Conservation (phyloP, 495 filamentous ascomycete genomes). For the Lichina pygmaea region DNA sequence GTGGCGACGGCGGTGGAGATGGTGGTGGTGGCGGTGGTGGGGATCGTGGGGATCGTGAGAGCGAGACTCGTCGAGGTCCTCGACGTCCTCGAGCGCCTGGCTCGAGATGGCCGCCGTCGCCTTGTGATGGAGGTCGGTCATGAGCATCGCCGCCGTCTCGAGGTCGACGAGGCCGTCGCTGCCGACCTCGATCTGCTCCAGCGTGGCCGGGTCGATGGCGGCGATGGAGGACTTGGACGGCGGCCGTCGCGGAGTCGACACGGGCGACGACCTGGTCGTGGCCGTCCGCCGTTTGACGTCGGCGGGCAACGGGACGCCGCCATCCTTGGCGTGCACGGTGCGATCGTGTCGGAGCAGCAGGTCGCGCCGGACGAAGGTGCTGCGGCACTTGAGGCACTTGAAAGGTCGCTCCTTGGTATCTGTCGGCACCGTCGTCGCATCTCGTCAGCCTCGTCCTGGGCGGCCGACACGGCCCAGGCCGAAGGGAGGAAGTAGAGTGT, state of each 20-base stretch:
- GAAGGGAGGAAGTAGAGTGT: background rate
- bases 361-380: constrained; percentile 94
- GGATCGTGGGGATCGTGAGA: constrained; percentile 27
- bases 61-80: constrained; percentile 39
- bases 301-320: constrained; percentile 79
- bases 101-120: constrained; percentile 61
- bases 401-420: constrained; percentile 98
- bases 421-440: constrained; percentile 11
- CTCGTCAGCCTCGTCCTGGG: no score
- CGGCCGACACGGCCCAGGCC: no score
- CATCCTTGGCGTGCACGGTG: constrained; percentile 96
- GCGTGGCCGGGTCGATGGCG: constrained; percentile 59
- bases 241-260: constrained; percentile 19
- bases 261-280: constrained; percentile 36
- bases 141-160: constrained; percentile 95
- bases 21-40: constrained; percentile 11
- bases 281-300: constrained; percentile 65
- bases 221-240: constrained; percentile 59
- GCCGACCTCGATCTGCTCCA: constrained; percentile 87
- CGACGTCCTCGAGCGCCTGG: constrained; percentile 34
- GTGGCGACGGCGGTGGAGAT: background rate
- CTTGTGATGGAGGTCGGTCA: constrained; percentile 96
- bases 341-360: constrained; percentile 89
- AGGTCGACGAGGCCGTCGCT: constrained; percentile 90
- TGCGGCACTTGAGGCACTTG: constrained; percentile 92